Base-by-base conservation (phyloP, 2,329 filamentous ascomycete species). In the Fusarium chaquense region DNA sequence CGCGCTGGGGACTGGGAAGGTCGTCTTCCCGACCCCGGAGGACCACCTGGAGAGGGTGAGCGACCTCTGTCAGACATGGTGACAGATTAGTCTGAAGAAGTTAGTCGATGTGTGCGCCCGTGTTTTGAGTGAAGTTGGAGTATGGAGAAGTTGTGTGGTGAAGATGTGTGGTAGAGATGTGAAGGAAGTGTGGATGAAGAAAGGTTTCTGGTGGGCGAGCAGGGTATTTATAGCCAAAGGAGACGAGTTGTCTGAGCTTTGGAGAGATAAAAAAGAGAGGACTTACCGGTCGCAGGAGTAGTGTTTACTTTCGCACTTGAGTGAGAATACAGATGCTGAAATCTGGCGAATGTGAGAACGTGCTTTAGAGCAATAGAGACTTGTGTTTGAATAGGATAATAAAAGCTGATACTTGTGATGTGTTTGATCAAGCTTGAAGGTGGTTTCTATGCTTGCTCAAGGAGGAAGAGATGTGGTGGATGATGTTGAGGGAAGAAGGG, bases 61-160 rank as follows among this genome's bases (percentile, higher is more conserved):
- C 73, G 74, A 10, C 75, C 77, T 69, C 77, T 69, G 30, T 80
- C 77, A 60, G 79, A 80, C 79, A 80, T 80, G 24, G 15, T 57
- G 46, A 43, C 59, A 60, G 50, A 46, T 9, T n/a, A 46, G 18
- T 32, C 59, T 65, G 43, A 32, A 44, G 24, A 45, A 5, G 54
- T 68, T 43, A 59, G 65, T 51, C 11, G 46, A 11, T 50, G 52
- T 26, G 32, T 32, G 30, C 13, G 8, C 43, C 45, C 26, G 30
- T 26, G 9, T 36, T 44, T 55, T 2, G 26, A 44, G 22, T 58
- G 44, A 49, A 58, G 45, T 55, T 38, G 52, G 18, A 52, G 52
- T 41, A 49, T 43, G 28, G n/a, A 60, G 28, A 22, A 36, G 30
- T n/a, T n/a, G 16, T 51, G 40, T 51, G 52, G 12, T 32, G 18